Evolutionary conservation across 352 stramenopile species (phyloP).

Genomic region (Phytophthora vignae): DNA sequence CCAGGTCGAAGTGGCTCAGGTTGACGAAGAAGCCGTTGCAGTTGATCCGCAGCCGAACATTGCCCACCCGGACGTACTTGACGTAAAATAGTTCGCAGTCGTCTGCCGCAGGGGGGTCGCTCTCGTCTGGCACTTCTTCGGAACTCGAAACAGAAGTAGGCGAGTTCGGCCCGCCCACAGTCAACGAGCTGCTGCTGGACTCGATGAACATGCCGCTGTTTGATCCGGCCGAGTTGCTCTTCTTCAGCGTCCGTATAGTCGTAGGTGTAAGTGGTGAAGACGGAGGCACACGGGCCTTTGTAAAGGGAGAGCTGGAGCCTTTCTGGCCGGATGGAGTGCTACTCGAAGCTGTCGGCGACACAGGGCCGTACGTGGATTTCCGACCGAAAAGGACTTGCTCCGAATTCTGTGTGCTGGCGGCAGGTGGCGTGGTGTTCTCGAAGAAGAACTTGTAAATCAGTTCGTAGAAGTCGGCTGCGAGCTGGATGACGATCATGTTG

Average conservation of each 20-base stretch:
- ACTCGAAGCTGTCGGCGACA: constrained; percentile 20
- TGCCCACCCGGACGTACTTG: constrained; percentile 85
- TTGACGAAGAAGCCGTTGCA: constrained; percentile 91
- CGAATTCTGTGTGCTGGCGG: constrained; percentile 42
- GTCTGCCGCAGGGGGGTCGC: constrained; percentile 52
- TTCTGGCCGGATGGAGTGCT: constrained; percentile 17
- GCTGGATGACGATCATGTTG: constrained; percentile 88
- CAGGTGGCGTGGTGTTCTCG: constrained; percentile 43
- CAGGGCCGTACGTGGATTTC: constrained; percentile 33
- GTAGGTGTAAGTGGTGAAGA: constrained; percentile 12
- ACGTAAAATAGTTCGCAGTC: constrained; percentile 87
- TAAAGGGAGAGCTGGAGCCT: constrained; percentile 29
- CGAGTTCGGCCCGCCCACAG: constrained; percentile 18
- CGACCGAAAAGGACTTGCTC: constrained; percentile 74
- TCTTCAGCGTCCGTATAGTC: constrained; percentile 21
- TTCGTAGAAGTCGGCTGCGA: constrained; percentile 84
- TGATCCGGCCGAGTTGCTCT: constrained; percentile 29
- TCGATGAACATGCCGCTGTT: constrained; percentile 24
- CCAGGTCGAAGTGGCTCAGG: constrained; percentile 80
- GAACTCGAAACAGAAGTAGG: constrained; percentile 18
- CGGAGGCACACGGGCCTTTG: constrained; percentile 21
- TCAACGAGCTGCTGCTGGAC: constrained; percentile 11
- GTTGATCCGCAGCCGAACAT: constrained; percentile 82
- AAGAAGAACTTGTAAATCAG: constrained; percentile 91
- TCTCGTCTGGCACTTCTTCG: constrained; percentile 51